Evolutionary conservation across 1,139 yeast genomes (phyloP).

Genomic region (Candida mesenterica): DNA sequence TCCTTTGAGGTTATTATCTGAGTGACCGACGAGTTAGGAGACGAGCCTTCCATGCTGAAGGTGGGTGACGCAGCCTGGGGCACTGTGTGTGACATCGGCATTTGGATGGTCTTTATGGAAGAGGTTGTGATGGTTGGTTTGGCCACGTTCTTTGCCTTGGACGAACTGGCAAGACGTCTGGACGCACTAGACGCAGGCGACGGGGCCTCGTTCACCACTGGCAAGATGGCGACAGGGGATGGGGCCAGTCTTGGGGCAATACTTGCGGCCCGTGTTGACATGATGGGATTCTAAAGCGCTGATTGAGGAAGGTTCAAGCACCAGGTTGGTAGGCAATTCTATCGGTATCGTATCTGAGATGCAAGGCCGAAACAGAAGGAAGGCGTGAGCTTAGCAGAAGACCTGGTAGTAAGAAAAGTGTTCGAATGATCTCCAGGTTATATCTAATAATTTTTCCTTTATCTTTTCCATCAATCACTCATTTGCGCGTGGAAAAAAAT

Average conservation of each 20-base stretch:
- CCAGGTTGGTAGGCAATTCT: too few species aligned
- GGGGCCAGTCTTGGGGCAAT: constrained; percentile 43
- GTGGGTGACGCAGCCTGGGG: constrained; percentile 5
- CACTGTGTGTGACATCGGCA: neutral
- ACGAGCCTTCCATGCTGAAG: constrained; percentile 2
- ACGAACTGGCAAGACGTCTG: constrained; percentile 1
- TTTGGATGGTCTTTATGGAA: too few species aligned
- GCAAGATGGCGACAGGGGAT: constrained; percentile 29
- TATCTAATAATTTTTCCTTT: constrained; percentile 3
- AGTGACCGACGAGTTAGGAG: constrained; percentile 16
- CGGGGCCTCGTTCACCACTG: constrained; percentile 1
- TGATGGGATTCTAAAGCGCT: too few species aligned
- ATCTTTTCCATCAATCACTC: constrained; percentile 11
- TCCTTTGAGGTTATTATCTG: constrained; percentile 73
- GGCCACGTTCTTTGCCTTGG: neutral
- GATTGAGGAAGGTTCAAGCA: too few species aligned
- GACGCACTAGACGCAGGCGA: constrained; percentile 2
- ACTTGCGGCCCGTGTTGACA: constrained; percentile 28
- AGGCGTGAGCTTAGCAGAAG: too few species aligned
- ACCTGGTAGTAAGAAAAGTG: too few species aligned
- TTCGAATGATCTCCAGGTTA: too few species aligned
- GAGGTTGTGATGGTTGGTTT: constrained; percentile 1
- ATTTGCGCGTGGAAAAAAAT: constrained; percentile 1
- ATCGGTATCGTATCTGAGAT: too few species aligned
- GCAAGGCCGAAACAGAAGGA: too few species aligned